Evolutionary conservation across 306 rosid species (phyloP), one percentile per base, ranked within the genome.

Genomic region (Malus orientalis): DNA sequence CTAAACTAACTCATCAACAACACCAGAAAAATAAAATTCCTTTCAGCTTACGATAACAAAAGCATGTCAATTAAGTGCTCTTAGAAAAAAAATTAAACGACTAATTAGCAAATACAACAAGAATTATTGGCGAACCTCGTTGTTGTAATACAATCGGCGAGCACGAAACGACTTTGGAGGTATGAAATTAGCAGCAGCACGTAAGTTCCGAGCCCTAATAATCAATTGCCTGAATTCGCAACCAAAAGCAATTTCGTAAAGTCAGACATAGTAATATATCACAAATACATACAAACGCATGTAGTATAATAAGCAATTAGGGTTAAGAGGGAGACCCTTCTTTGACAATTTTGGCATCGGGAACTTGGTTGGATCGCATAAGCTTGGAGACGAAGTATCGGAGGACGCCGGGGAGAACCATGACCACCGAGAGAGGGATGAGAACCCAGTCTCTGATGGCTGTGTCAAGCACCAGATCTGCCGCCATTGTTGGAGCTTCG

Each of bases 401-500:
- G 27, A 95, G 94, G 69, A 95, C 92, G 4, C 99, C 99, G 58
- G 92, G 92, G 47, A 95, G 99, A 49, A 95, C 99, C 99, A 95
- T 95, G 68, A 95, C 99, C 63, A 92, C 93, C 16, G 99, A 95
- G 74, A 95, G 96, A 70, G 99, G 99, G 86, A 95, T 95, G 66
- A 95, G 83, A 8, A 95, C 99, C 99, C 99, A 95, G 51, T 95
- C 96, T 90, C 97, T 92, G 89, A 95, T 95, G 53, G 99, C 97
- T 25, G 99, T 92, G 73, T 95, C 97, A 22, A 95, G 93, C 55
- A 95, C 97, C 64, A 95, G 93, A 89, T 95, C 99, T 87, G 89
- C 99, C 74, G 99, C 97, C 99, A 95, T 95, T 72, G 73, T 60
- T 83, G 78, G 60, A 78, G 47, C 77, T 47, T 30, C 69, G 65